Evolutionary conservation across 163 green algal genomes (phyloP), one percentile per base, ranked within the genome.

Genomic region (Chlamydomonas reinhardtii): DNA sequence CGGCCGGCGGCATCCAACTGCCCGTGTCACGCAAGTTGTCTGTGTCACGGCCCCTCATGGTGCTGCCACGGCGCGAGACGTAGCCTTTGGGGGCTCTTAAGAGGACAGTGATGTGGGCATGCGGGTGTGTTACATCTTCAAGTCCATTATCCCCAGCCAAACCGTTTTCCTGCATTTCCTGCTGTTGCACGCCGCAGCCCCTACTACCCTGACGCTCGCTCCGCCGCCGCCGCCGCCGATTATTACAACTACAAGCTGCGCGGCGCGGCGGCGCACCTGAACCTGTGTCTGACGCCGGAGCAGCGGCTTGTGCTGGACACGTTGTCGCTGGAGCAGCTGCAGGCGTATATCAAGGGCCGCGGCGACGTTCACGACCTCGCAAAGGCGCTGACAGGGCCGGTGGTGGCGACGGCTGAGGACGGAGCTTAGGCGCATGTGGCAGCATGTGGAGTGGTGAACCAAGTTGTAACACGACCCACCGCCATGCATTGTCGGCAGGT

Each of bases 171-270:
- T n/a, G n/a, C n/a, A n/a, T n/a, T n/a, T n/a, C n/a, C n/a, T n/a
- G n/a, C n/a, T n/a, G n/a, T n/a, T n/a, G n/a, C n/a, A 27, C 29
- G 27, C 62, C 62, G 76, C 79, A 85, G 79, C 59, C 79, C 79
- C 11, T 78, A 77, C 68, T 85, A 85, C 79, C 68, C 77, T 69
- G 72, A 54, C 27, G 31, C 68, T 15, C 68, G 68, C 24, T 24
- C 68, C 27, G 70, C 81, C 0, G 81, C 81, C 12, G 81, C 81
- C 17, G 70, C 70, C 27, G 81, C 81, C 15, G 81, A 87, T 59
- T 66, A 59, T 27, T 74, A 74, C 56, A 80, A 73, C 59, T 89
- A 85, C 75, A 89, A 89, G 54, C 68, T 84, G 31, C 74, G 84
- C 59, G 84, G 84, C 56, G 29, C 75, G 15, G 19, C 48, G 4